phyloP scores from a whole-genome alignment of 176 grass and related monocot genomes.

The Raddia guianensis region DNA sequence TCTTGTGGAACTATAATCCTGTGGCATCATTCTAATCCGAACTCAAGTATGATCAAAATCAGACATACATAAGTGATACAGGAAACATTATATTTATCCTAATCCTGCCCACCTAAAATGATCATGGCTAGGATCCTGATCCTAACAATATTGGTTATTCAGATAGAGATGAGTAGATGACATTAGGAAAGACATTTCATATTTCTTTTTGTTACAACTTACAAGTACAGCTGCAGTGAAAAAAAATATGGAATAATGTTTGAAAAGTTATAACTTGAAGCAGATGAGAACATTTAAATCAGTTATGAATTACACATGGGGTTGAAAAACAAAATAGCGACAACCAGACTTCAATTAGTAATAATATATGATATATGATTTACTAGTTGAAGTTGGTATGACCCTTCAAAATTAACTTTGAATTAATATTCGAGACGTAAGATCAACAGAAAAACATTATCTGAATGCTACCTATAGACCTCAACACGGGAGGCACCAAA shows the following conservation, averaged over 20 bases:
- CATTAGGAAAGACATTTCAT: not conserved
- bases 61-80: not conserved
- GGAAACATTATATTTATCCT: not conserved
- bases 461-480: constrained; percentile 76
- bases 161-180: constrained; percentile 13
- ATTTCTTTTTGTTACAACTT: constrained; percentile 5
- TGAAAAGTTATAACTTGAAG: constrained; percentile 5
- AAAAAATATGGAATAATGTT: constrained; percentile 1
- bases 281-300: not conserved
- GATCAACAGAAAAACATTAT: constrained; percentile 15
- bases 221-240: constrained; percentile 9
- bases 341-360: constrained; percentile 36
- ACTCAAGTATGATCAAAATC: not conserved
- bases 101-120: not conserved
- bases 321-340: constrained; percentile 12
- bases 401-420: constrained; percentile 3
- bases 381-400: constrained; percentile 15
- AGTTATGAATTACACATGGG: not conserved
- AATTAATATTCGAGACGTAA: constrained; percentile 22
- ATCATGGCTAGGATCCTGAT: constrained; percentile 11
- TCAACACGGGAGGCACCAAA: constrained; percentile 82
- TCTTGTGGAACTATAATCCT: constrained; percentile 23
- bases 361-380: constrained; percentile 12
- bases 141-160: not conserved
- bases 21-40: constrained; percentile 15